phyloP scores from a whole-genome alignment of 805 yeast species.

The Candida khao-thaluensis region DNA sequence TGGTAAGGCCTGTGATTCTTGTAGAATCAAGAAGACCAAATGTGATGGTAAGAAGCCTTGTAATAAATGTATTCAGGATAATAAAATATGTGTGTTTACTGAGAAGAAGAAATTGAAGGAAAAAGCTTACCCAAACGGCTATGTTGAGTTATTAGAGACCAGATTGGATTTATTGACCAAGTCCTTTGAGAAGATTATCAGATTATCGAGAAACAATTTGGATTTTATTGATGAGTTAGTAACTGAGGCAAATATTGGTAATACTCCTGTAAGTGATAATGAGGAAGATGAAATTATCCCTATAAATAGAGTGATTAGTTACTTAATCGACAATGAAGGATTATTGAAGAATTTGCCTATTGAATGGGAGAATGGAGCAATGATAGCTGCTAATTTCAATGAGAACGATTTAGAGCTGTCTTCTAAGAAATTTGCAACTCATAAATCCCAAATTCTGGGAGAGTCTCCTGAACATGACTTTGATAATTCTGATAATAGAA shows the following conservation, averaged over 20 bases:
- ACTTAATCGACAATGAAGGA: conserved; percentile 41
- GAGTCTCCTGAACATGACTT: conserved; percentile 1
- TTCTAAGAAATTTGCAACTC: conserved; percentile 35
- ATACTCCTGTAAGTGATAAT: conserved; percentile 3
- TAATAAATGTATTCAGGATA: conserved; percentile 52
- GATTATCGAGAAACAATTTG: conserved; percentile 29
- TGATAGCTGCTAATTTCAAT: conserved; percentile 38
- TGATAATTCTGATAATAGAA: background rate
- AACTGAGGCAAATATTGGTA: background rate
- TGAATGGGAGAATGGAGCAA: conserved; percentile 47
- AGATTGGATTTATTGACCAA: conserved; percentile 52
- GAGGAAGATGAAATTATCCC: conserved; percentile 26
- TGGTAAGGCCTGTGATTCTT: conserved; percentile 64
- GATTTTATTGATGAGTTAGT: conserved; percentile 16
- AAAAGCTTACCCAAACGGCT: conserved; percentile 56
- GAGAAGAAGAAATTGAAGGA: conserved; percentile 55
- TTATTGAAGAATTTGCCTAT: conserved; percentile 37
- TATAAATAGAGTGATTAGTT: conserved; percentile 48
- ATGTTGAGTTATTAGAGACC: conserved; percentile 62
- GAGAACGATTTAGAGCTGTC: conserved; percentile 25
- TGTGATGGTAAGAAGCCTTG: conserved; percentile 66
- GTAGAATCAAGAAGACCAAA: conserved; percentile 61
- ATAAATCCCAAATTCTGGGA: conserved; percentile 15
- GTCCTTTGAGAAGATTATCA: conserved; percentile 44
- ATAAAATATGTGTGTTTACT: conserved; percentile 58